Evolutionary conservation across 768 basidiomycete species (phyloP), one percentile per base, ranked within the genome.

Genomic region (Tephrocybe sp.): DNA sequence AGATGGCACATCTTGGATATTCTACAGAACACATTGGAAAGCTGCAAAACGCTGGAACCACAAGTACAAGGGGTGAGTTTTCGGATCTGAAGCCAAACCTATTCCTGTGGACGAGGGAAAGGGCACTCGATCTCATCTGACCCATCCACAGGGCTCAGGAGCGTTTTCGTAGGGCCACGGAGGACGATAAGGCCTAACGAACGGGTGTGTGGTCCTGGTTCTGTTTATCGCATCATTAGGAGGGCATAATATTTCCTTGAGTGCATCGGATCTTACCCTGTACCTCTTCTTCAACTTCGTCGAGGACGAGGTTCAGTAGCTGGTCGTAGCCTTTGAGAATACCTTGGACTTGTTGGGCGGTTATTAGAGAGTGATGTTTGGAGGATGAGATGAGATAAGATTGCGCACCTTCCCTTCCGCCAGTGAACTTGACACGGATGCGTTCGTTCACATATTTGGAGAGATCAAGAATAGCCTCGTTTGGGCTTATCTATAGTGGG

Each of bases 241-340:
- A 52, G 34, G 42, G 32, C 36, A 45, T 24, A n/a, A n/a, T n/a
- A 42, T 26, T 44, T 47, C 45, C 52, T 44, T 39, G 45, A 35
- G 34, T 54, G 40, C 39, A 52, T 51, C 55, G 49, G 45, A 44
- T 54, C 74, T 56, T 62, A 89, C 89, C 84, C 63, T 79, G 78
- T 2, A 90, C 57, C 31, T 88, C 79, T 69, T 99, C 97, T 60
- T 87, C 81, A 5, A 98, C 93, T 51, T 97, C 92, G 68, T 99
- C 97, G 42, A 99, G 81, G 42, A 99, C 97, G 47, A 99, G 86
- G 67, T 99, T 98, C 50, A 98, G 79, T 31, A 98, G 75, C 59
- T 98, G 95, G 69, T 98, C 97, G 61, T 84, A 98, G 21, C 97
- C 97, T 70, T 99, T 99, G 54, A 99, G 70, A n/a, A 89, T 79